phyloP scores from a whole-genome alignment of 805 yeast species.

The Maudiozyma turicensis region DNA sequence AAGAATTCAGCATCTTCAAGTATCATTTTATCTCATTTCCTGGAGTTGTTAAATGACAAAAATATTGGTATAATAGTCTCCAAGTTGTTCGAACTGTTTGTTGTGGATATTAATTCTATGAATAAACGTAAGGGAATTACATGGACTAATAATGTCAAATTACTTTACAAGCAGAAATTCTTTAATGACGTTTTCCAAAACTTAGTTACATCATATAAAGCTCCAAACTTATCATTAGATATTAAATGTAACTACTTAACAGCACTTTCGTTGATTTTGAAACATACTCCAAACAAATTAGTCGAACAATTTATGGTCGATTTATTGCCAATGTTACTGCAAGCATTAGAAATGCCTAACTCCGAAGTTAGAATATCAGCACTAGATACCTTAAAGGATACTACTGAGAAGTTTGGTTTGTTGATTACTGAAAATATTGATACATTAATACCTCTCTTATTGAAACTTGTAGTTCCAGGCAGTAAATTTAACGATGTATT shows the following conservation, averaged over 20 bases:
- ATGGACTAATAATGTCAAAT: constrained; percentile 47
- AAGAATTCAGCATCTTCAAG: constrained; percentile 38
- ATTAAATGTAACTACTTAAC: constrained; percentile 46
- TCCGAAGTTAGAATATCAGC: constrained; percentile 50
- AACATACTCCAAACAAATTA: constrained; percentile 52
- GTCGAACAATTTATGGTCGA: constrained; percentile 53
- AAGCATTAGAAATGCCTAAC: constrained; percentile 43
- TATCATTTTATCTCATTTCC: constrained; percentile 27
- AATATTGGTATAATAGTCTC: constrained; percentile 35
- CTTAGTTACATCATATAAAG: constrained; percentile 40
- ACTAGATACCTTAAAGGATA: constrained; percentile 46
- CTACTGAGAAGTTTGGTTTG: constrained; percentile 45
- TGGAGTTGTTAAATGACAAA: constrained; percentile 30
- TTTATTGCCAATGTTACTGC: constrained; percentile 63
- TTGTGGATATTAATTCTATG: constrained; percentile 58
- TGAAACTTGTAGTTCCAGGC: constrained; percentile 25
- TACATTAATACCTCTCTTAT: constrained; percentile 45
- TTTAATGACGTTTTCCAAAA: constrained; percentile 52
- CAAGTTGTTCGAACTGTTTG: constrained; percentile 50
- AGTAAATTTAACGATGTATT: constrained; percentile 31
- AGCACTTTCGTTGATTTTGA: constrained; percentile 58
- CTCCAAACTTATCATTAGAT: constrained; percentile 11
- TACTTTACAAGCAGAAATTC: constrained; percentile 72
- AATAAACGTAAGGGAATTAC: constrained; percentile 36
- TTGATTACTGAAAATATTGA: constrained; percentile 45